Evolutionary conservation across 441 rosid genomes (phyloP).

Genomic region (Adansonia grandidieri): DNA sequence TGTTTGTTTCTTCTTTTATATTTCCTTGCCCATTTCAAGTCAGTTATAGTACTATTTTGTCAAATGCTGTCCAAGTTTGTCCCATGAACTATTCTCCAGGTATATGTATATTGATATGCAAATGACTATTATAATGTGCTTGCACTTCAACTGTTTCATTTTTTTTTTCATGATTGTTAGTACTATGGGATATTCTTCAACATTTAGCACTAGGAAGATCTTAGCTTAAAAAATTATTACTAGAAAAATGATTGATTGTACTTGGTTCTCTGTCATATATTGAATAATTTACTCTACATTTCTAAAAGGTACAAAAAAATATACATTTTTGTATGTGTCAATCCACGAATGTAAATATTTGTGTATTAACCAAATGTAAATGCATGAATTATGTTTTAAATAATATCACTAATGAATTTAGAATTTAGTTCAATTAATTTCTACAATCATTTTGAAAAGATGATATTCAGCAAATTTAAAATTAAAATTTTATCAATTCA

Average conservation of each 20-base stretch:
- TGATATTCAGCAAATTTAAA: no score
- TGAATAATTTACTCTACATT: not conserved
- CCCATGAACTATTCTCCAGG: conserved; percentile 21
- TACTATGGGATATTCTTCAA: not conserved
- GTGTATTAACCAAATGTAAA: no score
- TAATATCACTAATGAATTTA: not conserved
- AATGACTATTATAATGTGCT: not conserved
- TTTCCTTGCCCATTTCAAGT: conserved; percentile 15
- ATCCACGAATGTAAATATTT: not conserved
- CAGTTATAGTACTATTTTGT: conserved; percentile 16
- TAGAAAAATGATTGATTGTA: not conserved
- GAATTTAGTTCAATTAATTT: no score
- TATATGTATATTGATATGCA: conserved; percentile 20
- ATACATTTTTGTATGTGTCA: not conserved
- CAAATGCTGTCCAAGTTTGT: conserved; percentile 26
- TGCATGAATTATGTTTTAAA: not conserved
- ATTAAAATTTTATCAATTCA: no score
- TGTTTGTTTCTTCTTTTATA: conserved; percentile 6
- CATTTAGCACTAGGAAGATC: not conserved
- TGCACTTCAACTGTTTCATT: not conserved
- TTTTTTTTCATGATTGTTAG: not conserved
- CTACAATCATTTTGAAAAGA: no score
- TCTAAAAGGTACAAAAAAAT: not conserved
- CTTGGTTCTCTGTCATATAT: not conserved
- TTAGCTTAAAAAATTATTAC: not conserved